These are phyloP conservation scores for Populus tremula DNA, from an alignment of 345 rosid genomes.

Conservation along the genomic window DNA sequence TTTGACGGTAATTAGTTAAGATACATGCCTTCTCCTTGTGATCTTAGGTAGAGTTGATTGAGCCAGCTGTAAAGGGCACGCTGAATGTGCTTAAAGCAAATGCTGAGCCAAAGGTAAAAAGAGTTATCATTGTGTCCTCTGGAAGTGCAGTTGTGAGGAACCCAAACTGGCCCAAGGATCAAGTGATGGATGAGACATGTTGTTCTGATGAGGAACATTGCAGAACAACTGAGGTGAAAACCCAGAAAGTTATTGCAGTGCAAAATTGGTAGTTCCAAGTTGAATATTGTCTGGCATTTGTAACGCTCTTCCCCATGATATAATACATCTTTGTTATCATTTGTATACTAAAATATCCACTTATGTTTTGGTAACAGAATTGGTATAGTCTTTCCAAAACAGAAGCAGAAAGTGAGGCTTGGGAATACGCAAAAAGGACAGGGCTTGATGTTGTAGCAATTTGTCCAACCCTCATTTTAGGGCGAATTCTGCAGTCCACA, in stretches of 20 bases:
- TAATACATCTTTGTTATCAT: neutral
- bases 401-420: conserved; percentile 68
- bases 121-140: conserved; percentile 66
- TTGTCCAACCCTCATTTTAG: conserved; percentile 53
- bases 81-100: conserved; percentile 63
- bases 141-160: conserved; percentile 41
- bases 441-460: conserved; percentile 57
- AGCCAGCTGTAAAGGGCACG: conserved; percentile 71
- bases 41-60: conserved; percentile 49
- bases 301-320: neutral
- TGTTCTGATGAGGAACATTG: conserved; percentile 66
- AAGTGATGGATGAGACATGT: conserved; percentile 47
- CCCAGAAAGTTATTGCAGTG: neutral
- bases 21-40: neutral
- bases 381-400: conserved; percentile 75
- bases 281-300: neutral
- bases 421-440: conserved; percentile 47
- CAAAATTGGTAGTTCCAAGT: conserved; percentile 5
- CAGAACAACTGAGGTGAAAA: conserved; percentile 40
- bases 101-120: conserved; percentile 47
- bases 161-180: conserved; percentile 54
- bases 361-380: conserved; percentile 34
- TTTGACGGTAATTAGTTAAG: neutral
- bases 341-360: too few relatives aligned
- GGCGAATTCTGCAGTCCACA: conserved; percentile 57